Evolutionary conservation across 1,139 yeast species (phyloP).

Genomic region (Candida mesenterica): DNA sequence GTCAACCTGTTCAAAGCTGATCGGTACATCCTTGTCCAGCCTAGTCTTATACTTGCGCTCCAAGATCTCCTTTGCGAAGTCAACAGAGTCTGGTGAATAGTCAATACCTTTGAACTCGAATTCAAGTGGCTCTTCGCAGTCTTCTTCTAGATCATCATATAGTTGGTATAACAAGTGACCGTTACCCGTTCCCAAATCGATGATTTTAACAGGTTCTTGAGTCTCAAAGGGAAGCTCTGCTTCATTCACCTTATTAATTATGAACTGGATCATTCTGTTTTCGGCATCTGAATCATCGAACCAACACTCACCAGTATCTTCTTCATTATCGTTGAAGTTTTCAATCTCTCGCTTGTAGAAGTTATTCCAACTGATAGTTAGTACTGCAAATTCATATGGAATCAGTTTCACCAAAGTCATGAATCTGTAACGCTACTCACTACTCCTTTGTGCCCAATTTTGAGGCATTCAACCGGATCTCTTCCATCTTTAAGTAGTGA

Average conservation of each 20-base stretch:
- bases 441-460: constrained; percentile 77
- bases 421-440: constrained; percentile 34
- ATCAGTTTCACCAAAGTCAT: neutral
- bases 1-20: constrained; percentile 49
- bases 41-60: constrained; percentile 29
- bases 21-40: constrained; percentile 23
- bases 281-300: constrained; percentile 93
- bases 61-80: constrained; percentile 65
- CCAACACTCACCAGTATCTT: constrained; percentile 96
- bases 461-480: constrained; percentile 55
- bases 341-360: constrained; percentile 71
- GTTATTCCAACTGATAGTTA: constrained; percentile 70
- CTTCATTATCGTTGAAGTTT: constrained; percentile 68
- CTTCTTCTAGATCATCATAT: constrained; percentile 48
- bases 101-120: constrained; percentile 68
- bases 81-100: constrained; percentile 75
- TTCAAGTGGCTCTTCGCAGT: constrained; percentile 39
- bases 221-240: constrained; percentile 23
- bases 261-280: constrained; percentile 67
- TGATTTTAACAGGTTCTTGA: constrained; percentile 39
- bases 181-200: constrained; percentile 95
- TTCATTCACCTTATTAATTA: constrained; percentile 34
- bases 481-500: constrained; percentile 9
- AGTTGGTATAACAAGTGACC: constrained; percentile 82
- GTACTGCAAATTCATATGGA: constrained; percentile 11